Evolutionary conservation across 192 early-diverging fungal species (phyloP).

Genomic region (Lobosporangium transversale): DNA sequence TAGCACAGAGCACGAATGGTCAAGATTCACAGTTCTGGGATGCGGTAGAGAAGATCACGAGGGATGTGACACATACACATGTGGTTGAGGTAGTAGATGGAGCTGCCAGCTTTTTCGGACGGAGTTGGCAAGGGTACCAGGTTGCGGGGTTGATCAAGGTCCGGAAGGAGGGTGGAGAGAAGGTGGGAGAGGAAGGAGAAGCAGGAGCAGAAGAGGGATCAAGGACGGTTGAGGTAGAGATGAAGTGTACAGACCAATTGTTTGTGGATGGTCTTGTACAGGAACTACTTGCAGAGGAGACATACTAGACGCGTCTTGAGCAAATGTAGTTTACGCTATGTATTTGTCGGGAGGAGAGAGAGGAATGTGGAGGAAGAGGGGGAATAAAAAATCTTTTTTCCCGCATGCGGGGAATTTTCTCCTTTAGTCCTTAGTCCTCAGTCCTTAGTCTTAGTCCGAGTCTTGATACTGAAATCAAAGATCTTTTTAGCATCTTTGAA

Average conservation of each 20-base stretch:
- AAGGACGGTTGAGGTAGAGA: slow-evolving; percentile 57
- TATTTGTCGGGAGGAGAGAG: too few relatives aligned
- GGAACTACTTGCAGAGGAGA: slow-evolving; percentile 47
- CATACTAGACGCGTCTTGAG: not conserved
- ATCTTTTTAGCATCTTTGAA: too few relatives aligned
- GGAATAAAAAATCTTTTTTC: too few relatives aligned
- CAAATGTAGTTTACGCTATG: too few relatives aligned
- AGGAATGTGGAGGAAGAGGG: too few relatives aligned
- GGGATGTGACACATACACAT: slow-evolving; percentile 56
- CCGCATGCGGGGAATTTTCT: too few relatives aligned
- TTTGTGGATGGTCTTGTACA: slow-evolving; percentile 58
- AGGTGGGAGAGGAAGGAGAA: not conserved
- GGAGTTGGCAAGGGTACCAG: slow-evolving; percentile 63
- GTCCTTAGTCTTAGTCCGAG: too few relatives aligned
- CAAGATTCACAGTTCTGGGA: slow-evolving; percentile 57
- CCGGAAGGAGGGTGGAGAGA: slow-evolving; percentile 18
- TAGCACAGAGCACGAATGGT: slow-evolving; percentile 34
- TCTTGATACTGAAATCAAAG: too few relatives aligned
- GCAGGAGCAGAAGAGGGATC: slow-evolving; percentile 6
- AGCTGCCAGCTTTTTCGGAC: slow-evolving; percentile 69
- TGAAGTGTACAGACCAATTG: slow-evolving; percentile 66
- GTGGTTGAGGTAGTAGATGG: slow-evolving; percentile 67
- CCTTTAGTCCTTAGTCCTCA: too few relatives aligned
- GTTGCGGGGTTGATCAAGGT: slow-evolving; percentile 67
- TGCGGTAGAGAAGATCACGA: slow-evolving; percentile 59